Evolutionary conservation across 2,329 filamentous ascomycete genomes (phyloP), one percentile per base, ranked within the genome.

Genomic region (Nothomitra cinnamomea): DNA sequence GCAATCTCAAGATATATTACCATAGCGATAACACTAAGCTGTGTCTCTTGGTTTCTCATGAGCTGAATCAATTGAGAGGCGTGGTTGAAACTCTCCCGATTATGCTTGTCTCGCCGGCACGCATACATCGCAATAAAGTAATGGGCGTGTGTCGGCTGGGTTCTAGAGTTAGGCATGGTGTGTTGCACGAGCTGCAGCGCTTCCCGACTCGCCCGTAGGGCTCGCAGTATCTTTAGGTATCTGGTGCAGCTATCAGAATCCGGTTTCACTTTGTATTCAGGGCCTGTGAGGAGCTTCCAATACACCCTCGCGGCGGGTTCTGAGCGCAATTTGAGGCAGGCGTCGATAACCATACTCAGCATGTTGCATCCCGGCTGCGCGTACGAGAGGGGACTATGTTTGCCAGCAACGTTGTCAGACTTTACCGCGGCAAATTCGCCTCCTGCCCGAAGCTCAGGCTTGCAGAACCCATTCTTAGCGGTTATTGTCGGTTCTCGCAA

Each of bases 91-190:
- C 78, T 77, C 52, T 82, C 76, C n/a, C 65, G 72, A 64, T 94
- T 95, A 54, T 81, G 80, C 62, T 80, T 83, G 70, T 95, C 87
- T 54, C 82, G 77, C 22, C 79, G 69, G 65, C 88, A 95, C 3
- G 79, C 74, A 57, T 76, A 75, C 71, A 95, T 79, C 53, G 83
- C 87, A 48, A 87, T 76, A 53, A 78, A 77, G 68, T 88, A 86
- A 8, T 79, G 79, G 55, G 75, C 76, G 35, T 63, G 60, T 54
- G 63, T 66, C 60, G 2, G 61, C 36, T 21, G 64, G 57, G n/a
- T 62, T 58, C 12, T 62, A 57, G 21, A 60, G 40, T 8, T 3
- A 22, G 38, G 41, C 28, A 32, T 38, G 25, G 49, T 12, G 53
- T 25, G 8, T 13, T 22, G 28, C 19, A 95, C 64, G n/a, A 84